Evolutionary conservation across 2,329 filamentous ascomycete genomes (phyloP).

Genomic region (Pseudogymnoascus sp.): DNA sequence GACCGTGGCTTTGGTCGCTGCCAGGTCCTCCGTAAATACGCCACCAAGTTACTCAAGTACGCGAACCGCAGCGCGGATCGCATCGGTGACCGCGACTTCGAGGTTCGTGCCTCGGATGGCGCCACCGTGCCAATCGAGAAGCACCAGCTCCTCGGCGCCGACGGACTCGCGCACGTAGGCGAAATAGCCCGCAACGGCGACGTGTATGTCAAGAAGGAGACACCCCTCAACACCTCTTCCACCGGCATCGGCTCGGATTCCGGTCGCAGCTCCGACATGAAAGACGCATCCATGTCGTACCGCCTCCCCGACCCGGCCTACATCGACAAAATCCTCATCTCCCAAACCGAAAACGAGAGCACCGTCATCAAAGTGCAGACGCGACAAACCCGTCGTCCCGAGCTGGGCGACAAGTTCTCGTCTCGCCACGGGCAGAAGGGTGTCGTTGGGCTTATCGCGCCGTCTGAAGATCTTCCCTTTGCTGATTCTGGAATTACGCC

Average conservation of each 20-base stretch:
- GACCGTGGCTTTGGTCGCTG: slow-evolving; percentile 94
- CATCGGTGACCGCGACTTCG: slow-evolving; percentile 49
- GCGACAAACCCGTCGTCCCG: slow-evolving; percentile 87
- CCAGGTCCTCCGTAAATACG: slow-evolving; percentile 95
- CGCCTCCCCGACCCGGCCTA: slow-evolving; percentile 77
- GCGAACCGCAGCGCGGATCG: slow-evolving; percentile 66
- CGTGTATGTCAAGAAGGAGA: slow-evolving; percentile 83
- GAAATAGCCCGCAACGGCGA: slow-evolving; percentile 70
- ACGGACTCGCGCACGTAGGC: slow-evolving; percentile 83
- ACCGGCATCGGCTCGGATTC: slow-evolving; percentile 62
- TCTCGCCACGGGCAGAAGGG: slow-evolving; percentile 98
- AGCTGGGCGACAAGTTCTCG: slow-evolving; percentile 97
- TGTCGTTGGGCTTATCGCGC: slow-evolving; percentile 91
- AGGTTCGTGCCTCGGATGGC: slow-evolving; percentile 50
- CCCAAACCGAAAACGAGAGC: slow-evolving; percentile 77
- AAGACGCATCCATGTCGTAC: slow-evolving; percentile 65
- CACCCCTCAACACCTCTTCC: slow-evolving; percentile 68
- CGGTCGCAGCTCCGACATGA: slow-evolving; percentile 53
- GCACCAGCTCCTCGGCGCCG: slow-evolving; percentile 67
- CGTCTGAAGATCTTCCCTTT: slow-evolving; percentile 96
- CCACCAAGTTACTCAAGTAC: slow-evolving; percentile 79
- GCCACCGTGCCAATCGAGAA: slow-evolving; percentile 54
- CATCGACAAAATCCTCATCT: slow-evolving; percentile 94
- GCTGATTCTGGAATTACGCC: slow-evolving; percentile 84
- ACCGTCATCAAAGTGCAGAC: slow-evolving; percentile 90